A percentile compares a stretch with the other conserved stretches of the same genome.
Conservation (phyloP, 495 filamentous ascomycete genomes). For the Margaritispora aquatica region DNA sequence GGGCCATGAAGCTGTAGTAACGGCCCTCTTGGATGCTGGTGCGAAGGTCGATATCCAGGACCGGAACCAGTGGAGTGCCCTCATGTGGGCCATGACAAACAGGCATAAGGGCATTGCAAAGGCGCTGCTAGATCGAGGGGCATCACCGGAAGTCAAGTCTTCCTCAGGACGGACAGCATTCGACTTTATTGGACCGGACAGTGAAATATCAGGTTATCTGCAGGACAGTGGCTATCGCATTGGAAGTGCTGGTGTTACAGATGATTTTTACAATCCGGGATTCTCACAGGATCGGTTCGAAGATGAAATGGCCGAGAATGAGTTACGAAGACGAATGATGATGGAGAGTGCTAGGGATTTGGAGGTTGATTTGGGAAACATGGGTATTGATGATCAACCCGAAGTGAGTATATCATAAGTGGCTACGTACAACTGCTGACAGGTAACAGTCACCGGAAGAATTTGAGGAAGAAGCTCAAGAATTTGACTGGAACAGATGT, state of each 20-base stretch:
- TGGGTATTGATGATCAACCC: slow-evolving; percentile 92
- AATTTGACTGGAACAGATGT: slow-evolving; percentile 96
- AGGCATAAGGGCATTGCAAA: slow-evolving; percentile 94
- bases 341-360: slow-evolving; percentile 98
- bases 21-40: slow-evolving; percentile 75
- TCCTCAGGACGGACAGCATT: slow-evolving; percentile 91
- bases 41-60: slow-evolving; percentile 94
- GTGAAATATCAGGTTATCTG: slow-evolving; percentile 92
- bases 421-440: slow-evolving; percentile 22
- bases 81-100: slow-evolving; percentile 99
- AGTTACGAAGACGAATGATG: slow-evolving; percentile 96
- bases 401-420: slow-evolving; percentile 54
- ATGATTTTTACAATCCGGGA: slow-evolving; percentile 93
- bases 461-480: slow-evolving; percentile 80
- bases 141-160: slow-evolving; percentile 92
- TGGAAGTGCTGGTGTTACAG: slow-evolving; percentile 76
- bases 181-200: slow-evolving; percentile 90
- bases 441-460: slow-evolving; percentile 65
- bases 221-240: slow-evolving; percentile 90
- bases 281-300: slow-evolving; percentile 93
- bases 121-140: slow-evolving; percentile 82
- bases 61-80: slow-evolving; percentile 89
- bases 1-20: slow-evolving; percentile 89
- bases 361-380: slow-evolving; percentile 92
- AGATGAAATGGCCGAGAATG: slow-evolving; percentile 94